These are phyloP conservation scores for Coemansia sp. DNA, from an alignment of 192 early-diverging fungal genomes.

Conservation along the genomic window DNA sequence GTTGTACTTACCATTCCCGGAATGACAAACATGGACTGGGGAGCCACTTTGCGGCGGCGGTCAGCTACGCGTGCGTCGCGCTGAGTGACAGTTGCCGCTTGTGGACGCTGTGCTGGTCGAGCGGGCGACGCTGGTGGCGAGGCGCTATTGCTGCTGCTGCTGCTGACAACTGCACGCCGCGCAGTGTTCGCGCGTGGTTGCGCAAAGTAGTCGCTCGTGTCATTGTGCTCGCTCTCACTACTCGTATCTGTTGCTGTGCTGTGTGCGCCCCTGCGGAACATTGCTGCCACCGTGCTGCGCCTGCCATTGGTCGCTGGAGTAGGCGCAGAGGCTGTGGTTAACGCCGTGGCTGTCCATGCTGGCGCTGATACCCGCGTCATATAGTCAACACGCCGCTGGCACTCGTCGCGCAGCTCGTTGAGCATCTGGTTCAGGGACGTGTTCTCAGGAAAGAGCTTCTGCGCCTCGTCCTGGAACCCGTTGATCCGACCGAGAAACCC, in stretches of 20 bases:
- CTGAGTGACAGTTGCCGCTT: conserved; percentile 9
- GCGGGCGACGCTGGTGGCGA: not conserved
- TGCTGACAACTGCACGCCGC: not conserved
- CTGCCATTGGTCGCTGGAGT: conserved; percentile 1
- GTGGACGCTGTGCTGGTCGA: not conserved
- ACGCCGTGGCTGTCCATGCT: conserved; percentile 34
- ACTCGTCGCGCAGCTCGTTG: conserved; percentile 46
- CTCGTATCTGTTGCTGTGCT: conserved; percentile 2
- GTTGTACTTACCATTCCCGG: conserved; percentile 30
- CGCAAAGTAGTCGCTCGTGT: not conserved
- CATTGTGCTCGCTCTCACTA: conserved; percentile 10
- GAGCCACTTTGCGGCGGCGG: conserved; percentile 34
- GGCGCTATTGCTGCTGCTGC: conserved; percentile 1
- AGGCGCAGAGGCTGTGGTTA: conserved; percentile 15
- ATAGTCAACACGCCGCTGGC: conserved; percentile 42
- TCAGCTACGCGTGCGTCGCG: conserved; percentile 17
- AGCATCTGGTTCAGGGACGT: conserved; percentile 42
- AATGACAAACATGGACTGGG: conserved; percentile 38
- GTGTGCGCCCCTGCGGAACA: not conserved
- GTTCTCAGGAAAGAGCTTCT: conserved; percentile 46
- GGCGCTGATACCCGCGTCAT: conserved; percentile 43
- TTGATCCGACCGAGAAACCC: conserved; percentile 27
- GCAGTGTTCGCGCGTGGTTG: not conserved
- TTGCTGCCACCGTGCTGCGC: conserved; percentile 2
- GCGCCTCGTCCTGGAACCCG: conserved; percentile 34